A percentile compares a stretch with the other conserved stretches of the same genome.
Evolutionary conservation across 108 stramenopile species (phyloP).

Genomic region (Conticribra guillardii): DNA sequence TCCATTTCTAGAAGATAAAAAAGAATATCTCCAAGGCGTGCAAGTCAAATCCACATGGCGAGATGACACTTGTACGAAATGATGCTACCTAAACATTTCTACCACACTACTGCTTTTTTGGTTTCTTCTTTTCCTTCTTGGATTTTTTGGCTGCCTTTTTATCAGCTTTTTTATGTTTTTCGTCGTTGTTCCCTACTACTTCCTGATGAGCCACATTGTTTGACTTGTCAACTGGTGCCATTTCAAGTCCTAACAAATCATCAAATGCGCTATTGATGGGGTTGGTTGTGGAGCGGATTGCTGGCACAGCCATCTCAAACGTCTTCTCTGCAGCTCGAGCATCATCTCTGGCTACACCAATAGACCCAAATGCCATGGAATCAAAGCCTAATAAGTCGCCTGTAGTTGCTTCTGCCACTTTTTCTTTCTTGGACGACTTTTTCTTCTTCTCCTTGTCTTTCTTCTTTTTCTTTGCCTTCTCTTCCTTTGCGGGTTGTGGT

Average conservation of each 20-base stretch:
- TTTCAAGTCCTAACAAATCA: slow-evolving; percentile 69
- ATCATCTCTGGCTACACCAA: slow-evolving; percentile 8
- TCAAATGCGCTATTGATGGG: slow-evolving; percentile 76
- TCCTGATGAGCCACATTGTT: background rate
- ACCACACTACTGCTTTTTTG: too few relatives aligned
- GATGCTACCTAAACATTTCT: too few relatives aligned
- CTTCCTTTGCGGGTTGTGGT: background rate
- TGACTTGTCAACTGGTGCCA: slow-evolving; percentile 9
- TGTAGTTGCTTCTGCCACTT: slow-evolving; percentile 5
- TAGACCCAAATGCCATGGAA: slow-evolving; percentile 50
- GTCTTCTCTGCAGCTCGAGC: slow-evolving; percentile 2
- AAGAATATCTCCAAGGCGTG: too few relatives aligned
- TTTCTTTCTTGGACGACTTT: slow-evolving; percentile 22
- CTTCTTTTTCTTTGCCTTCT: slow-evolving; percentile 67
- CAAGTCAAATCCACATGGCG: too few relatives aligned
- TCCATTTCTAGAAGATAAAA: too few relatives aligned
- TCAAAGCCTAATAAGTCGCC: slow-evolving; percentile 55
- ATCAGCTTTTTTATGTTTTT: background rate
- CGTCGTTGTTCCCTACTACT: background rate
- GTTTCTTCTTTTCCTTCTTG: slow-evolving; percentile 21
- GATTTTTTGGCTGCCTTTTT: slow-evolving; percentile 4
- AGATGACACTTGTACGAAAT: too few relatives aligned
- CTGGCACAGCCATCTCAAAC: slow-evolving; percentile 4
- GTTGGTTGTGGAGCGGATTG: slow-evolving; percentile 23
- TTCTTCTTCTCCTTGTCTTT: slow-evolving; percentile 61